These are phyloP conservation scores for Theobroma cacao DNA, from an alignment of 345 rosid species.

Conservation along the genomic window DNA sequence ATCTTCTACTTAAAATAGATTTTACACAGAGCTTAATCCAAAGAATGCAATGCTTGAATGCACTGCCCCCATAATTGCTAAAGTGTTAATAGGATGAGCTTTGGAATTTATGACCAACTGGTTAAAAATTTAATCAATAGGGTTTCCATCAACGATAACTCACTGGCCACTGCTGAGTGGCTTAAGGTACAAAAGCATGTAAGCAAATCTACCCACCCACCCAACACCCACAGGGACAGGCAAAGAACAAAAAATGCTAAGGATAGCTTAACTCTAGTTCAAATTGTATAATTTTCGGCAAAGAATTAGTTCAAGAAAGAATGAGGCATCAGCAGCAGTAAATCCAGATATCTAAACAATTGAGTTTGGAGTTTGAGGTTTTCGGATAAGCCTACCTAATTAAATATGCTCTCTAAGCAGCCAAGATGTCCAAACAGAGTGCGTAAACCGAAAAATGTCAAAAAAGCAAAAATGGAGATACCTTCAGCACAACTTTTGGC, in stretches of 20 bases:
- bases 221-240: neutral
- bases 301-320: neutral
- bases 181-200: neutral
- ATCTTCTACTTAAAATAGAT: neutral
- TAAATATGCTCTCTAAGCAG: neutral
- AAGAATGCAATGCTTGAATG: neutral
- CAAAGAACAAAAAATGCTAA: neutral
- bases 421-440: neutral
- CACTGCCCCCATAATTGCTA: neutral
- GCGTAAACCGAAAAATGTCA: neutral
- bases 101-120: neutral
- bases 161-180: neutral
- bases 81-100: neutral
- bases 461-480: slow-evolving; percentile 4
- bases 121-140: neutral
- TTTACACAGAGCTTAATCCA: neutral
- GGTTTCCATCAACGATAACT: neutral
- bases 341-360: neutral
- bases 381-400: neutral
- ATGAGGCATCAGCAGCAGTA: neutral
- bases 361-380: neutral
- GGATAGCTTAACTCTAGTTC: neutral
- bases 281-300: neutral
- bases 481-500: slow-evolving; percentile 44
- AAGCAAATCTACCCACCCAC: neutral